Evolutionary conservation across 768 basidiomycete genomes (phyloP).

Genomic region (Boletales sp.): DNA sequence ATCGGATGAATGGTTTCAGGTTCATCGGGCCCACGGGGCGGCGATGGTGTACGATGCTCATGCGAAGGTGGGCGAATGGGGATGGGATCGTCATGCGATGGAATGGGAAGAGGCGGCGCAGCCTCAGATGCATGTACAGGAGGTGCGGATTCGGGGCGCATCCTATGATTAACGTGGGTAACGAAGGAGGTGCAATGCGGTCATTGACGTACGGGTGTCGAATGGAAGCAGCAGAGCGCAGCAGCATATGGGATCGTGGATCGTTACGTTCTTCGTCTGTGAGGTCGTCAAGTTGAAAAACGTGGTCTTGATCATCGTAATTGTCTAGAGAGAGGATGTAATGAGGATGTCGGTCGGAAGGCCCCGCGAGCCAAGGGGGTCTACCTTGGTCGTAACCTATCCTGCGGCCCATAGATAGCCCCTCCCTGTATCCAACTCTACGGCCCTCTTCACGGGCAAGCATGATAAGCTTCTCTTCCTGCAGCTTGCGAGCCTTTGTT

Average conservation of each 20-base stretch:
- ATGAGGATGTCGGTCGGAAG: constrained; percentile 12
- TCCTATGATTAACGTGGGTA: constrained; percentile 18
- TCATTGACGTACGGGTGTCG: constrained; percentile 24
- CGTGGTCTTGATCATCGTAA: constrained; percentile 11
- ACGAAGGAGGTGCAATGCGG: background rate
- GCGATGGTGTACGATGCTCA: constrained; percentile 11
- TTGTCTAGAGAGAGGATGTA: constrained; percentile 10
- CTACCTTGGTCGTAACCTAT: constrained; percentile 30
- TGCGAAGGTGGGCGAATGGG: constrained; percentile 20
- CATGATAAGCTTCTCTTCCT: constrained; percentile 39
- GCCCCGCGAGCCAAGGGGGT: constrained; percentile 5
- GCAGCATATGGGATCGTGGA: constrained; percentile 7
- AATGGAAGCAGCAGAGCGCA: constrained; percentile 14
- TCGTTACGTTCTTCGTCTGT: constrained; percentile 23
- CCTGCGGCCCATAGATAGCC: constrained; percentile 32
- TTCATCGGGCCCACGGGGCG: constrained; percentile 4
- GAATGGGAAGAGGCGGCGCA: constrained; percentile 21
- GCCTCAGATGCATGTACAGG: constrained; percentile 23
- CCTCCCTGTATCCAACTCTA: constrained; percentile 39
- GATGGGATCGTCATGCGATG: constrained; percentile 12
- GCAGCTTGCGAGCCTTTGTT: constrained; percentile 40
- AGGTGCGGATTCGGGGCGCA: constrained; percentile 25
- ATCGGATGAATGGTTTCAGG: constrained; percentile 29
- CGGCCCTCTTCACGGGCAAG: constrained; percentile 44
- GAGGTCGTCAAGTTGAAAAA: constrained; percentile 7